Conservation (phyloP, 768 basidiomycete genomes). For the Boletellus ananas region DNA sequence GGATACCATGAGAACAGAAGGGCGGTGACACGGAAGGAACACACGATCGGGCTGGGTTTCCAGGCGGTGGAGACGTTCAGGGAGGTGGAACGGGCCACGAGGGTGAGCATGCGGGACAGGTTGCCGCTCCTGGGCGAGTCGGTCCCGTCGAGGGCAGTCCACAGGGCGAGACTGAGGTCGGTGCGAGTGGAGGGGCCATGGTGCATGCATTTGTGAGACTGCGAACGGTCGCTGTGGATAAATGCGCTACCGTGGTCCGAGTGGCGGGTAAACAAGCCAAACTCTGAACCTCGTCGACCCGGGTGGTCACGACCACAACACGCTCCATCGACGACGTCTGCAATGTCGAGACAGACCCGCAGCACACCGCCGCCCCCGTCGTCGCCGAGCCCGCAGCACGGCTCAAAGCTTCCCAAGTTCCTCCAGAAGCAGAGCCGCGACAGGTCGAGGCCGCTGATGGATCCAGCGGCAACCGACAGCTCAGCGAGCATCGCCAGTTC, state of each 20-base stretch:
- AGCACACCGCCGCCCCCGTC: constrained; percentile 40
- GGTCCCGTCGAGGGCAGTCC: too few species aligned
- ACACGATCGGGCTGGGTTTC: constrained; percentile 32
- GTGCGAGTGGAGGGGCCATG: not conserved
- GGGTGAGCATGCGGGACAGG: too few species aligned
- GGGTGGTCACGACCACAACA: constrained; percentile 11
- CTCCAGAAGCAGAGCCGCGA: constrained; percentile 63
- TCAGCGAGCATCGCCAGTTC: constrained; percentile 39
- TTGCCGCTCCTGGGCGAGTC: too few species aligned
- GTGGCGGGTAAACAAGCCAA: constrained; percentile 27
- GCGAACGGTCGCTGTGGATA: constrained; percentile 8
- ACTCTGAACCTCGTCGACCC: constrained; percentile 18
- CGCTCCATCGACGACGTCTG: not conserved
- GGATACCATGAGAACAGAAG: constrained; percentile 10
- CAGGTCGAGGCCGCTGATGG: constrained; percentile 52
- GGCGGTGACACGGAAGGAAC: constrained; percentile 7
- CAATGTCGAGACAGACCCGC: constrained; percentile 49
- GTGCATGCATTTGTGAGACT: constrained; percentile 8
- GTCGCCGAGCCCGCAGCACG: constrained; percentile 39
- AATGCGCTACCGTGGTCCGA: constrained; percentile 11
- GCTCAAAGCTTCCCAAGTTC: constrained; percentile 63
- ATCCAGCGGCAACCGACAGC: constrained; percentile 34
- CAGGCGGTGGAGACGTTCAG: too few species aligned
- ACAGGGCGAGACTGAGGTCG: not conserved
- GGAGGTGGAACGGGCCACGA: too few species aligned